phyloP scores from a whole-genome alignment of 1,284 basidiomycete species.

The Heterobasidion occidentale region DNA sequence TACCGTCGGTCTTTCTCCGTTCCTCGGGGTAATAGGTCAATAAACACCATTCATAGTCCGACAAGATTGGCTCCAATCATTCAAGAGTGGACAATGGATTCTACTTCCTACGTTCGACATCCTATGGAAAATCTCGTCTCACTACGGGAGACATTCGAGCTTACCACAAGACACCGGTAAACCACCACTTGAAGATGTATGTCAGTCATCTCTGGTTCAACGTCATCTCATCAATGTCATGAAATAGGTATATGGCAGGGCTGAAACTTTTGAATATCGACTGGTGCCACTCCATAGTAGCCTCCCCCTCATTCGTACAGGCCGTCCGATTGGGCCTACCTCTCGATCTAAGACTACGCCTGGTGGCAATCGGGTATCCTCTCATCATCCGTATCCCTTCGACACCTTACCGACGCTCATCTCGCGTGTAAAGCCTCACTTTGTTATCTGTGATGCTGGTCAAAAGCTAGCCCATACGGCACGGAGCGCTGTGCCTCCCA shows the following conservation, averaged over 20 bases:
- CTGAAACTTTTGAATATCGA: neutral
- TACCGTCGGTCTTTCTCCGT: neutral
- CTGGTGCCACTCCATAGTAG: neutral
- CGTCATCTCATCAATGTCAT: neutral
- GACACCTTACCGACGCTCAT: neutral
- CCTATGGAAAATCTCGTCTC: neutral
- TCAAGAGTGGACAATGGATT: neutral
- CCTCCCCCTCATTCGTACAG: neutral
- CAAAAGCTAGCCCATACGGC: neutral
- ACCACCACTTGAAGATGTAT: neutral
- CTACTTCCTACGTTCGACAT: neutral
- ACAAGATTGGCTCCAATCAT: neutral
- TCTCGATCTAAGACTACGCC: neutral
- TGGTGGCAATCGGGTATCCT: neutral
- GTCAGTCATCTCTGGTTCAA: neutral
- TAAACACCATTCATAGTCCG: neutral
- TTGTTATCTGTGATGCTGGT: neutral
- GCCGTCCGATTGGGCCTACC: neutral
- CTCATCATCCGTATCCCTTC: neutral
- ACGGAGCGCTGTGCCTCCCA: neutral
- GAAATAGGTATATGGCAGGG: neutral
- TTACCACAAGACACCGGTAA: neutral
- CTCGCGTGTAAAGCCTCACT: neutral
- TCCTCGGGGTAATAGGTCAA: neutral
- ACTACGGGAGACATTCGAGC: neutral